A percentile compares a stretch with the other conserved stretches of the same genome.
Conservation (phyloP, 306 rosid genomes). For the Canavalia ensiformis region DNA sequence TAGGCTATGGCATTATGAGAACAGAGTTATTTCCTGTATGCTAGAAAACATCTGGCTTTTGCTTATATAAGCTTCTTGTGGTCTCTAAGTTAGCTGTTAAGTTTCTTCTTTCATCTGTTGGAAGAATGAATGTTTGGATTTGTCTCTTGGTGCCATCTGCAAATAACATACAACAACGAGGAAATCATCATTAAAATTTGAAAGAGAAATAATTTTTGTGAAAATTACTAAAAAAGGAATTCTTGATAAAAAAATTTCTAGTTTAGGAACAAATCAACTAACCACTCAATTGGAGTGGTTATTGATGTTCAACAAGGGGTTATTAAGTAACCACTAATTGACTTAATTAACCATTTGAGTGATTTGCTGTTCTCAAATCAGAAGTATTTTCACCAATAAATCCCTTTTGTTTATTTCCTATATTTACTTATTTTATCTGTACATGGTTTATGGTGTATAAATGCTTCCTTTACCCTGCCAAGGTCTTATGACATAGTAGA, state of each 20-base stretch:
- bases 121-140: constrained; percentile 19
- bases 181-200: constrained; percentile 12
- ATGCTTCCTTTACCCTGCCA: constrained; percentile 23
- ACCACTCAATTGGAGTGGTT: constrained; percentile 11
- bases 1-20: background rate
- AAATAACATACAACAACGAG: background rate
- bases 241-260: constrained; percentile 17
- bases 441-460: constrained; percentile 18
- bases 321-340: background rate
- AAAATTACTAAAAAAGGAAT: constrained; percentile 22
- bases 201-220: background rate
- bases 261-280: constrained; percentile 31
- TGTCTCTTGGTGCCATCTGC: constrained; percentile 10
- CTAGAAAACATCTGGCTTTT: constrained; percentile 17
- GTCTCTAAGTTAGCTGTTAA: constrained; percentile 36
- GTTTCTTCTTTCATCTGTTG: background rate
- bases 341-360: constrained; percentile 12
- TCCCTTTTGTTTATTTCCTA: background rate
- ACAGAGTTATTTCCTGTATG: constrained; percentile 31
- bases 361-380: constrained; percentile 4
- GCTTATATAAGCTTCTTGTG: constrained; percentile 1
- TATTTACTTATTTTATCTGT: background rate
- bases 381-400: background rate
- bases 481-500: background rate
- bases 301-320: constrained; percentile 30